Evolutionary conservation across 192 early-diverging fungal species (phyloP), one percentile per base, ranked within the genome.

Genomic region (Spinellus fusiger): DNA sequence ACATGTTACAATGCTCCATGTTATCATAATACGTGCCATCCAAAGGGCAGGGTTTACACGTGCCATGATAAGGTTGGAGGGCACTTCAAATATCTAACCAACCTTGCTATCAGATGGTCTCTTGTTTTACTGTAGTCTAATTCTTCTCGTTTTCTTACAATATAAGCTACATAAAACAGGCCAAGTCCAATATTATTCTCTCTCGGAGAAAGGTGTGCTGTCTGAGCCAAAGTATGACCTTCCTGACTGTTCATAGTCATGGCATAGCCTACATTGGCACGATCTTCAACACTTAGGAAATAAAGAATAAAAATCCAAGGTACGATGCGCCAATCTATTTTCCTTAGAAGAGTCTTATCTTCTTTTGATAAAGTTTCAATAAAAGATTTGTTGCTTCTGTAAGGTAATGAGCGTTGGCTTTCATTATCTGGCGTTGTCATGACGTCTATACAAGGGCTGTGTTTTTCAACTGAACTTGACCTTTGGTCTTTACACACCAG

Each of bases 1-100:
- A 29, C 62, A 35, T 2, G 62, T 64, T 37, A 70, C 68, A 50
- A 70, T 70, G 37, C 68, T 64, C 68, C 68, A 70, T 20, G 56
- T 70, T 22, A 70, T 63, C 68, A 70, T 70, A 34, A 70, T 70
- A 32, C 68, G 55, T 3, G 68, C 62, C 28, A 70, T 70, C 68
- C 68, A 70, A 32, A 54, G 55, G 7, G 62, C 62, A 16, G 68
- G 68, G 22, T 70, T 70, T 4, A 70, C 57, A 23, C 49, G 49
- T 23, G 68, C 57, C 68, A 70, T 70, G 38, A 70, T 59, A 31
- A 70, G 40, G 38, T 70, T 70, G 23, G 62, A 64, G 40, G 68
- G 68, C 0, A 70, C 62, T 55, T 70, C 68, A 59, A 70, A 70
- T 32, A 68, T 38, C 66, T 68, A 20, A 13, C 4, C 16, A 18